Conservation (phyloP, 345 rosid genomes). For the Sapria himalayana region DNA sequence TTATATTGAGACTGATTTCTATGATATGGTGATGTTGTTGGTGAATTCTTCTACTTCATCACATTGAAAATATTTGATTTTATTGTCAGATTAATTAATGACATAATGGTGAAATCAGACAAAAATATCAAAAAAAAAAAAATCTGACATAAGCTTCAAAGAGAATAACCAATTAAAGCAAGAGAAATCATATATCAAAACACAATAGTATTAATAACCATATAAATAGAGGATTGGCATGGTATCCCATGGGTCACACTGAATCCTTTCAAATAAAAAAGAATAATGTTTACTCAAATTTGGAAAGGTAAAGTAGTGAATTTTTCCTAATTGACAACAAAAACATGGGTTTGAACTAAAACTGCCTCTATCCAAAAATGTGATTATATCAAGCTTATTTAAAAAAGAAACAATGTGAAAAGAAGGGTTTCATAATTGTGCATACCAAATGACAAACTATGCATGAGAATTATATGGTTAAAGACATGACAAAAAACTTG, state of each 20-base stretch:
- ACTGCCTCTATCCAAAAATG: background rate
- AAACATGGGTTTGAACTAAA: background rate
- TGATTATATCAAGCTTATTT: background rate
- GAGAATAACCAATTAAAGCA: conserved; percentile 4
- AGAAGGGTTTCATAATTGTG: background rate
- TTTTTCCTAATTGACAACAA: background rate
- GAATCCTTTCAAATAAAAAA: background rate
- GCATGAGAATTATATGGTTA: background rate
- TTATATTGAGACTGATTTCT: background rate
- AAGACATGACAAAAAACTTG: background rate
- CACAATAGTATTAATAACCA: background rate
- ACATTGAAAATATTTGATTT: conserved; percentile 1
- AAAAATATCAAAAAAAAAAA: background rate
- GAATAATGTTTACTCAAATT: background rate
- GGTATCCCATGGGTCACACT: conserved; percentile 5
- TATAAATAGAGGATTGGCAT: background rate
- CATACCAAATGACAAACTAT: background rate
- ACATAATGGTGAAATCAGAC: background rate
- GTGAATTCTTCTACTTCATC: conserved; percentile 6
- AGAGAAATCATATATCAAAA: conserved; percentile 4
- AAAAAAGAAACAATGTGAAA: background rate
- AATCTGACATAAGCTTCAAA: too few relatives aligned
- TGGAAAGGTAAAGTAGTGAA: background rate
- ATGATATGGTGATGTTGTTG: background rate
- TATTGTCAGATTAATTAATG: background rate